Conservation (phyloP, 2,329 filamentous ascomycete species). For the Sclerotiophoma versabilis region DNA sequence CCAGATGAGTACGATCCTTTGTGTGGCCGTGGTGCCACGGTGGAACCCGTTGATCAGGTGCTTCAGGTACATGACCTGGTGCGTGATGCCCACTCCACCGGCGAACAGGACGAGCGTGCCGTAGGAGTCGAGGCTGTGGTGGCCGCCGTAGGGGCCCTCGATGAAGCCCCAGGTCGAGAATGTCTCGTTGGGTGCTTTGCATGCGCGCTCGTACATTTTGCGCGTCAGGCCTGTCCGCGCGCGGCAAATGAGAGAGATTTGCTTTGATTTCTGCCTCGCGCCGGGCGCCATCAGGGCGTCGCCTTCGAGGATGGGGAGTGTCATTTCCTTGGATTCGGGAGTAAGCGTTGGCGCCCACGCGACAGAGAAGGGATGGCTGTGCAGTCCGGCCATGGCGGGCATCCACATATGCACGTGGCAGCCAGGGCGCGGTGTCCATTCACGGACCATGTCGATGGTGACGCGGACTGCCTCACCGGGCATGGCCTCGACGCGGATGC, state of each 20-base stretch:
- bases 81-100: slow-evolving; percentile 81
- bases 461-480: slow-evolving; percentile 67
- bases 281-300: slow-evolving; percentile 30
- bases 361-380: slow-evolving; percentile 59
- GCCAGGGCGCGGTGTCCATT: slow-evolving; percentile 62
- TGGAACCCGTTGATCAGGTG: slow-evolving; percentile 73
- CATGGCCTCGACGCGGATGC: slow-evolving; percentile 64
- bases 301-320: slow-evolving; percentile 43
- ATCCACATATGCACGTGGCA: slow-evolving; percentile 69
- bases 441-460: slow-evolving; percentile 65
- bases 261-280: slow-evolving; percentile 43
- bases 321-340: slow-evolving; percentile 43
- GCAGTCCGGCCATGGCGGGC: slow-evolving; percentile 53
- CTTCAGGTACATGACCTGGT: slow-evolving; percentile 77
- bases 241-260: slow-evolving; percentile 75
- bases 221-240: slow-evolving; percentile 77
- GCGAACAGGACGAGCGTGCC: slow-evolving; percentile 81
- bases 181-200: slow-evolving; percentile 64
- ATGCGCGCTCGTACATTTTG: slow-evolving; percentile 71
- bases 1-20: slow-evolving; percentile 78
- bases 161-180: slow-evolving; percentile 71
- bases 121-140: slow-evolving; percentile 75
- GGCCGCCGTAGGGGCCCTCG: slow-evolving; percentile 78
- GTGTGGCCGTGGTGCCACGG: slow-evolving; percentile 73
- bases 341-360: slow-evolving; percentile 54